Percentiles rank a stretch among this genome's conserved stretches.
These are phyloP conservation scores for Alternaria arbusti DNA, from an alignment of 2,329 filamentous ascomycete genomes.

Conservation along the genomic window DNA sequence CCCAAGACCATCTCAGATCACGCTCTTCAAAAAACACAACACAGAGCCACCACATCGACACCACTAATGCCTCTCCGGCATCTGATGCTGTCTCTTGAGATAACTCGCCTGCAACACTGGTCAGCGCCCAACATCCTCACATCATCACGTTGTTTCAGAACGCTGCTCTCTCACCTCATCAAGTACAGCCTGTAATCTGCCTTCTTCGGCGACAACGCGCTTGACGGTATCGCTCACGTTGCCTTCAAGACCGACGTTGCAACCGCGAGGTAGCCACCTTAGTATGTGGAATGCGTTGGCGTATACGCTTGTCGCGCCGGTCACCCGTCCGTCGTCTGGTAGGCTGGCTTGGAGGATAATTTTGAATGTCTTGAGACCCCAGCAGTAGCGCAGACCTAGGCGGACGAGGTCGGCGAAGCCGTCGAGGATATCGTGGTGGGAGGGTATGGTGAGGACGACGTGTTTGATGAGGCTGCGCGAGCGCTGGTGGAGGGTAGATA, in stretches of 20 bases:
- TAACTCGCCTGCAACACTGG: slow-evolving; percentile 32
- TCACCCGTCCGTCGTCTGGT: slow-evolving; percentile 34
- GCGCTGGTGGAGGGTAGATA: slow-evolving; percentile 52
- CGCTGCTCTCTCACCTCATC: slow-evolving; percentile 47
- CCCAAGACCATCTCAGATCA: neutral
- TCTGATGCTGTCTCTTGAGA: slow-evolving; percentile 47
- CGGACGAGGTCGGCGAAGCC: slow-evolving; percentile 55
- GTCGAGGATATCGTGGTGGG: slow-evolving; percentile 55
- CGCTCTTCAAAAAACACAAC: neutral
- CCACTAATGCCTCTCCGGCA: slow-evolving; percentile 40
- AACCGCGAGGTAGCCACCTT: slow-evolving; percentile 53
- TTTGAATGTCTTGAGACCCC: slow-evolving; percentile 51
- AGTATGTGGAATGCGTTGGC: slow-evolving; percentile 57
- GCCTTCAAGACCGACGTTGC: slow-evolving; percentile 50
- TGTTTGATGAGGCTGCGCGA: slow-evolving; percentile 52
- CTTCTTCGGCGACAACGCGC: slow-evolving; percentile 52
- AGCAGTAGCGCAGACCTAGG: slow-evolving; percentile 54
- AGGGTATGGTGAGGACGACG: slow-evolving; percentile 53
- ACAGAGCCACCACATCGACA: neutral
- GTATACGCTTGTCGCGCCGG: slow-evolving; percentile 51
- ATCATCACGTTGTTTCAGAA: neutral
- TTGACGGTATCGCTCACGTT: slow-evolving; percentile 49
- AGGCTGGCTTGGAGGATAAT: slow-evolving; percentile 47
- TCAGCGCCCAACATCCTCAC: no score
- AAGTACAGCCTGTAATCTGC: slow-evolving; percentile 47